Percentiles rank a stretch among this genome's conserved stretches.
These are phyloP conservation scores for Penicillium verhagenii DNA, from an alignment of 495 filamentous ascomycete genomes.

Conservation along the genomic window DNA sequence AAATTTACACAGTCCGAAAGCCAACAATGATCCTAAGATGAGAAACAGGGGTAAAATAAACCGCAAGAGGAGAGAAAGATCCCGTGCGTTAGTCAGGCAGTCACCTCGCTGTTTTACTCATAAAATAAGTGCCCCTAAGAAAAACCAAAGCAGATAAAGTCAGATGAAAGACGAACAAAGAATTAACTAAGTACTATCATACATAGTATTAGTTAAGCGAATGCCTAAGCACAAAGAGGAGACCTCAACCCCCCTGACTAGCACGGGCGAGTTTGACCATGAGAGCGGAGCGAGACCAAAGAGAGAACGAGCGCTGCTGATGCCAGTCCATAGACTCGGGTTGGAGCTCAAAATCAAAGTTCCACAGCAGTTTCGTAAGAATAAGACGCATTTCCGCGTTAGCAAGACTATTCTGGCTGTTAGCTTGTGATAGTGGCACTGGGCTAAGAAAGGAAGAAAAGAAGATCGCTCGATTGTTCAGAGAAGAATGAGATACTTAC, in stretches of 20 bases:
- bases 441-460: not conserved
- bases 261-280: not conserved
- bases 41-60: no score
- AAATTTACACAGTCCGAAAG: no score
- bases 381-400: constrained; percentile 54
- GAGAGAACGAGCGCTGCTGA: not conserved
- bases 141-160: not conserved
- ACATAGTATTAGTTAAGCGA: no score
- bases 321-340: constrained; percentile 5
- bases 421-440: not conserved
- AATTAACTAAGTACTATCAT: no score
- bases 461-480: no score
- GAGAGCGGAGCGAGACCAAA: not conserved
- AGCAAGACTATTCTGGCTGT: constrained; percentile 36
- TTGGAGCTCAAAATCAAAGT: constrained; percentile 48
- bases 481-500: constrained; percentile 15
- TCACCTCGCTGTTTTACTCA: no score
- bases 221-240: not conserved
- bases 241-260: not conserved
- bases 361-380: constrained; percentile 49
- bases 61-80: no score
- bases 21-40: no score
- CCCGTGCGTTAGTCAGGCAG: no score
- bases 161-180: not conserved
- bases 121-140: not conserved